These are phyloP conservation scores for Rhodosporidiobolus odoratus DNA, from an alignment of 768 basidiomycete genomes.

Conservation along the genomic window DNA sequence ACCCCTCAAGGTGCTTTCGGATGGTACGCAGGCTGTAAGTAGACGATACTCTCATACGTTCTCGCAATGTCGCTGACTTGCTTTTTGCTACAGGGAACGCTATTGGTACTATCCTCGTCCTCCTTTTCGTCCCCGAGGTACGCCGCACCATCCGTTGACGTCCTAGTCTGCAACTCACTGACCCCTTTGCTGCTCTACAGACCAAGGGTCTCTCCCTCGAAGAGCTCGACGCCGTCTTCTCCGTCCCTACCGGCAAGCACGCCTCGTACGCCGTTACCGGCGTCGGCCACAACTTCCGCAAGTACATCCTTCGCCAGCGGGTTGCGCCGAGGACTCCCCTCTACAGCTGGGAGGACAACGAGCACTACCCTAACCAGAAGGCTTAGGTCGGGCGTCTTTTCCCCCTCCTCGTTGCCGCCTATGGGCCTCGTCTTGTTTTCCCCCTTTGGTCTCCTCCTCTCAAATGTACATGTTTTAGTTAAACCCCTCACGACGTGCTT, in stretches of 20 bases:
- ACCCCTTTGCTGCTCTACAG: slow-evolving; percentile 20
- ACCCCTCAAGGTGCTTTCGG: slow-evolving; percentile 27
- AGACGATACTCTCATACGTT: too few species aligned
- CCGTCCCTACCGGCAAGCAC: slow-evolving; percentile 40
- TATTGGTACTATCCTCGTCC: slow-evolving; percentile 38
- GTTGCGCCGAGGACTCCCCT: slow-evolving; percentile 18
- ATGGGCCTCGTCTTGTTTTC: too few species aligned
- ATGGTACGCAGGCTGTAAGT: neutral
- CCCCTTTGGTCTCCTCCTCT: too few species aligned
- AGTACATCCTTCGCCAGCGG: slow-evolving; percentile 34
- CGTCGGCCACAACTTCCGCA: slow-evolving; percentile 22
- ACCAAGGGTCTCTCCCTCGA: slow-evolving; percentile 44
- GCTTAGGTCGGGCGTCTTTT: too few species aligned
- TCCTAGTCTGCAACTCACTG: neutral
- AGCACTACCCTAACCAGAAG: too few species aligned
- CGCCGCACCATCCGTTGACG: neutral
- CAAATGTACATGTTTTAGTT: too few species aligned
- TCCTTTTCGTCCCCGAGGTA: slow-evolving; percentile 44
- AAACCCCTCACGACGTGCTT: too few species aligned
- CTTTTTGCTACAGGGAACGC: slow-evolving; percentile 38
- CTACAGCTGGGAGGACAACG: slow-evolving; percentile 20
- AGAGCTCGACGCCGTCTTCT: slow-evolving; percentile 43
- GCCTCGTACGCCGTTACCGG: slow-evolving; percentile 13
- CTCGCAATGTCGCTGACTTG: neutral
- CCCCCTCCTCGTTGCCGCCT: too few species aligned